Evolutionary conservation across 495 filamentous ascomycete genomes (phyloP).

Genomic region (Daldinia grandis): DNA sequence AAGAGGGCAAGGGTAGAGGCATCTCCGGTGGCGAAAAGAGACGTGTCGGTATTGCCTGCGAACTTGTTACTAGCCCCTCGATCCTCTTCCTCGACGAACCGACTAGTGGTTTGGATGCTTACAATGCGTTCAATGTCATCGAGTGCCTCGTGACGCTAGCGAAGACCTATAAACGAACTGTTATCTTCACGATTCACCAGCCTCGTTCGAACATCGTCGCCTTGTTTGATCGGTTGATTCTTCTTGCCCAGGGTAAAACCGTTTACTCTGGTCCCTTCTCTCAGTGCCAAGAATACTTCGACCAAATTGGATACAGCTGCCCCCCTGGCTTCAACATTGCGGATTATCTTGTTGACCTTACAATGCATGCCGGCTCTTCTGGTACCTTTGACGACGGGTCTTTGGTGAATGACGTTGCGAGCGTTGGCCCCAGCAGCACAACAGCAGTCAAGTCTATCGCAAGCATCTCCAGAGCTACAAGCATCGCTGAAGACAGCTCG

Average conservation of each 20-base stretch:
- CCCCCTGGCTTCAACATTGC: conserved; percentile 99
- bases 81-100: conserved; percentile 98
- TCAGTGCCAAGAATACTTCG: conserved; percentile 91
- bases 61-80: conserved; percentile 95
- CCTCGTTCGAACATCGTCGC: conserved; percentile 99
- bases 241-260: conserved; percentile 86
- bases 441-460: conserved; percentile 91
- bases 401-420: conserved; percentile 68
- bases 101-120: conserved; percentile 94
- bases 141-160: conserved; percentile 95
- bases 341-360: conserved; percentile 95
- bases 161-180: conserved; percentile 93
- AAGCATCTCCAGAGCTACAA: conserved; percentile 72
- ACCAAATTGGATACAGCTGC: conserved; percentile 86
- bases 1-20: conserved; percentile 92
- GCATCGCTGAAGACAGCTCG: conserved; percentile 66
- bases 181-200: conserved; percentile 98
- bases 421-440: conserved; percentile 85
- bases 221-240: conserved; percentile 92
- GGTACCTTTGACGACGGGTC: conserved; percentile 60
- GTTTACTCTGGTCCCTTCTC: conserved; percentile 94
- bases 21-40: conserved; percentile 98
- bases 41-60: conserved; percentile 95
- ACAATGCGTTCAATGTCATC: conserved; percentile 96
- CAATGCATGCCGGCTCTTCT: conserved; percentile 80